Evolutionary conservation across 495 filamentous ascomycete species (phyloP), one percentile per base, ranked within the genome.

Genomic region (Poronia punctata): DNA sequence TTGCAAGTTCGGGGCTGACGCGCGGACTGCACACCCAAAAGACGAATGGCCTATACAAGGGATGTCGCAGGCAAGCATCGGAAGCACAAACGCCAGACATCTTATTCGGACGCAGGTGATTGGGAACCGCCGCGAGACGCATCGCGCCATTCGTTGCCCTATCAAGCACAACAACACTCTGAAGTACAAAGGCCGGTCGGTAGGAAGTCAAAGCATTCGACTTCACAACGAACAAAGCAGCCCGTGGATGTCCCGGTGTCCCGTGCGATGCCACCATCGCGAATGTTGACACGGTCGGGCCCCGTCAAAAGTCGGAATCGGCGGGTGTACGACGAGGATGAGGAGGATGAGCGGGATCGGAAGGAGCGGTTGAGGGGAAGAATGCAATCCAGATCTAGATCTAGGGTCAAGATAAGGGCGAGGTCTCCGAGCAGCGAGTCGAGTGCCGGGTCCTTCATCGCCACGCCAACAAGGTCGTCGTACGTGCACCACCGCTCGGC

Each of bases 11-110:
- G 54, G 58, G 61, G 57, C 61, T 65, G 60, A 59, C 51, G 35
- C 39, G 45, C 52, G 44, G 49, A 54, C n/a, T n/a, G n/a, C n/a
- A 64, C 56, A 56, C 49, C 33, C 35, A 43, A 51, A 49, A 50
- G 55, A 64, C 65, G 59, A 67, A 70, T 70, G 60, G 65, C 61
- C 55, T 55, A 54, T 35, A 59, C 40, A 24, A 48, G 50, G 43
- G 41, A 58, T 42, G 44, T 35, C 38, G 47, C 46, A 47, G 58
- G 57, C 58, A 62, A 50, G 52, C 46, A 53, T 40, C 38, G 59
- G 33, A 56, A 59, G 53, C 56, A 57, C 35, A 57, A 48, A 53
- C 55, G 58, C 54, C 56, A 57, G 39, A 43, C 52, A 35, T 53
- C 54, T 47, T 37, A 55, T 35, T 57, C 59, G 38, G 40, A 39